Conservation (phyloP, 176 grass and related monocot genomes). For the Rhynchospora breviuscula region DNA sequence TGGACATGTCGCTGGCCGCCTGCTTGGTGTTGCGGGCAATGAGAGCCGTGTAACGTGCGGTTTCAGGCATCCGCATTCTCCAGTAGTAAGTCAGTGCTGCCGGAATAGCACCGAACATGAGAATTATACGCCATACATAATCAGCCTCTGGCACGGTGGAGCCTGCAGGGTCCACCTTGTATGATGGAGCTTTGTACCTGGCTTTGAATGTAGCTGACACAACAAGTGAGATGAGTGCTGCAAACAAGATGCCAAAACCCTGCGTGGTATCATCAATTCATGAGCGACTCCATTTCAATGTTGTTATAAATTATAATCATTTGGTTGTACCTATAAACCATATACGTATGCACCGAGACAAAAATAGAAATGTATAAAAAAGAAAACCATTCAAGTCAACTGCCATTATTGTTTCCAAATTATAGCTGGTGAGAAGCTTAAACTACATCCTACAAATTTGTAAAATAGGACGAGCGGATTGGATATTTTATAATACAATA, state of each 20-base stretch:
- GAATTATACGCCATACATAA: constrained; percentile 66
- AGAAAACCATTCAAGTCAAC: too few relatives aligned
- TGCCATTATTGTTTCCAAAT: too few relatives aligned
- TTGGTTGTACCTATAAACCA: background rate
- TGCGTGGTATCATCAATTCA: constrained; percentile 22
- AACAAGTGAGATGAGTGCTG: constrained; percentile 37
- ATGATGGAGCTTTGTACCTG: constrained; percentile 32
- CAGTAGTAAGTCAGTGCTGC: constrained; percentile 73
- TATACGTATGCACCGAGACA: too few relatives aligned
- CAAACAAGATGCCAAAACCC: constrained; percentile 71
- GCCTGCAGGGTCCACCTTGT: background rate
- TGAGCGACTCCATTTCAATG: background rate
- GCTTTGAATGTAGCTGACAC: constrained; percentile 51
- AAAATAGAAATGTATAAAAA: too few relatives aligned
- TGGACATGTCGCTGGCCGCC: constrained; percentile 66
- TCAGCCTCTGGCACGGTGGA: constrained; percentile 46
- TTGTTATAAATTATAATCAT: background rate
- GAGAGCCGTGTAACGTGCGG: constrained; percentile 79
- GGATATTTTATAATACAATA: background rate
- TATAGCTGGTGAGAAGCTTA: background rate
- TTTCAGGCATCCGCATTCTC: constrained; percentile 96
- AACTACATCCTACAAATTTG: background rate
- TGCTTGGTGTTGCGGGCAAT: constrained; percentile 55
- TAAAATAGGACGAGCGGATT: background rate
- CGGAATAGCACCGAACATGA: constrained; percentile 63